These are phyloP conservation scores for Leucogyrophana mollusca DNA, from an alignment of 768 basidiomycete genomes.

Conservation along the genomic window DNA sequence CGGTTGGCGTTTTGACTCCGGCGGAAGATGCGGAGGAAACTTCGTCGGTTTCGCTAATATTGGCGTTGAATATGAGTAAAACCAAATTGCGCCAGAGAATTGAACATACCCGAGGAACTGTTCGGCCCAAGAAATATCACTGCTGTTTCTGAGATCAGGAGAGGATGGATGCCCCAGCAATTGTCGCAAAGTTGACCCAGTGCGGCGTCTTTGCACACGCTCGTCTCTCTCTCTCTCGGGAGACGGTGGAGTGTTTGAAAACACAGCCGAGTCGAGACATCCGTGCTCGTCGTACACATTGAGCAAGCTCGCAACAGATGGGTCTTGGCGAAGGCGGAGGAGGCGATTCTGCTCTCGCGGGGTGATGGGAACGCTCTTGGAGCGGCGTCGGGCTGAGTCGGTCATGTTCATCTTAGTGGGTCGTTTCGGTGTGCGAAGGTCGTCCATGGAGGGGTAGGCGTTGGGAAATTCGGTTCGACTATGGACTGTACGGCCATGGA, in stretches of 20 bases:
- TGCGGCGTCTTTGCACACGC: slow-evolving; percentile 54
- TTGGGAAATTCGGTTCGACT: slow-evolving; percentile 65
- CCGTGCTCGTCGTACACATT: slow-evolving; percentile 76
- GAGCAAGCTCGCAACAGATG: slow-evolving; percentile 74
- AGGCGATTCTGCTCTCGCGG: slow-evolving; percentile 53
- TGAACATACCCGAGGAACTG: slow-evolving; percentile 59
- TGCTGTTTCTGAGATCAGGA: slow-evolving; percentile 28
- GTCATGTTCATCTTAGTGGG: slow-evolving; percentile 23
- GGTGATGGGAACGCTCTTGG: slow-evolving; percentile 36
- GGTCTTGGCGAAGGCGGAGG: slow-evolving; percentile 64
- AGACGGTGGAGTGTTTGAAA: slow-evolving; percentile 57
- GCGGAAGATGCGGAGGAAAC: slow-evolving; percentile 47
- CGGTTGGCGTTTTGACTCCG: slow-evolving; percentile 50
- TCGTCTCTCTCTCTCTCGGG: slow-evolving; percentile 32
- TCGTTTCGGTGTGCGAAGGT: slow-evolving; percentile 21
- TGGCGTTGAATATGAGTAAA: background rate
- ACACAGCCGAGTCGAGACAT: slow-evolving; percentile 55
- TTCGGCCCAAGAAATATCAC: slow-evolving; percentile 85
- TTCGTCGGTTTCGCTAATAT: slow-evolving; percentile 43
- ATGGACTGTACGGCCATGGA: slow-evolving; percentile 60
- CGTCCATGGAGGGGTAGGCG: slow-evolving; percentile 47
- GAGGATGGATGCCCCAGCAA: slow-evolving; percentile 56
- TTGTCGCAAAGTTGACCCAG: slow-evolving; percentile 73
- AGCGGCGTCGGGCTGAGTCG: slow-evolving; percentile 25
- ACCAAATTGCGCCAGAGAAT: background rate